Base-by-base conservation (phyloP, 257 asterid genomes). In the Solanum lignicaule region DNA sequence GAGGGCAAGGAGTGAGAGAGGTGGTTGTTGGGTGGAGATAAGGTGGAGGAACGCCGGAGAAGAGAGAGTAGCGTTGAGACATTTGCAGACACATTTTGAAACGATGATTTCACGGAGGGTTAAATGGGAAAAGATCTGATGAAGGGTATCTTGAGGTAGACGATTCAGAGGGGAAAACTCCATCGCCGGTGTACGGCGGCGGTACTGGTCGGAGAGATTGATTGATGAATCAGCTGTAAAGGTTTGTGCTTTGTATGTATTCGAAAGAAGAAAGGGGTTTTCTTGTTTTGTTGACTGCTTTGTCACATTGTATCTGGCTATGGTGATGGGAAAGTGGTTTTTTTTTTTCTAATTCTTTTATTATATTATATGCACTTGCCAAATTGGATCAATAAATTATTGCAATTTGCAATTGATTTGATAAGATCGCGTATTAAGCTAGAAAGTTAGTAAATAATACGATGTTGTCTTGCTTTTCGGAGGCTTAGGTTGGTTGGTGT, bases 91-190 rank as follows among this genome's bases (percentile, higher is more conserved):
- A 86, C 96, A 94, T 87, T 91, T 94, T 48, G 93, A 93, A 83
- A 95, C 85, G 89, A 95, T 94, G 89, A 95, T 94, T 87, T 94
- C 94, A 83, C 93, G 95, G 89, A 96, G 93, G 1, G 96, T 93
- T 27, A 96, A 96, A 91, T 89, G 95, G 79, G 93, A 88, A 91
- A 96, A 94, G 94, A 95, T 94, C 91, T 93, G 95, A 88, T 94
- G 98, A 86, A 96, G 89, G 58, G 96, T 93, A 62, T 96, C 99
- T 84, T 94, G 96, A 1, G 99, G 98, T 7, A 96, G 90, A 5
- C 69, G 89, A 93, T 95, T 96, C 48, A 96, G 88, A 9, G 97
- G 98, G 5, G 99, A 96, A 16, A 92, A 91, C 4, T 95, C 99
- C 99, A 96, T 96, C 58, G 91, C 39, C 79, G 23, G 38, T 1